Percentiles rank a stretch among this genome's conserved stretches.
These are phyloP conservation scores for Colletotrichum lindemuthianum DNA, from an alignment of 2,329 filamentous ascomycete genomes.

Conservation along the genomic window DNA sequence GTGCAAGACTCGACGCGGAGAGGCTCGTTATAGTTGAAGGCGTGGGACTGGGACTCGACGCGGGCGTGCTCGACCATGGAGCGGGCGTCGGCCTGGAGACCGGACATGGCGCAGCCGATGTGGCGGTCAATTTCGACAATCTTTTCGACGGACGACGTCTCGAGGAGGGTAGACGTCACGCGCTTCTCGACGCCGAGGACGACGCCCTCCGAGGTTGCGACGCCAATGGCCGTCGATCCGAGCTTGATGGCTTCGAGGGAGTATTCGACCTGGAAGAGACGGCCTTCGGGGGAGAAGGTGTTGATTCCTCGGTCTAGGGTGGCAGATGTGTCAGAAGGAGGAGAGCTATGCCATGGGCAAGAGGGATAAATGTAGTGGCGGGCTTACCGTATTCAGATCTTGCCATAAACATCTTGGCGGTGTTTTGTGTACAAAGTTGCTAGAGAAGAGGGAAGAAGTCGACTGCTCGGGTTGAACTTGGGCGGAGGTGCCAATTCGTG, in stretches of 20 bases:
- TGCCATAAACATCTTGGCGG: conserved; percentile 96
- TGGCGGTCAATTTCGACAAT: conserved; percentile 99
- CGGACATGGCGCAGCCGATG: conserved; percentile 98
- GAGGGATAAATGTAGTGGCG: conserved; percentile 24
- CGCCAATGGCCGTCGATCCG: conserved; percentile 96
- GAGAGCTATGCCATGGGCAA: conserved; percentile 28
- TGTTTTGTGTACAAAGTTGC: conserved; percentile 43
- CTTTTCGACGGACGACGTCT: conserved; percentile 98
- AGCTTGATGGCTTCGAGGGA: conserved; percentile 99
- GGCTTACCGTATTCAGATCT: conserved; percentile 98
- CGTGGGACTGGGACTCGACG: conserved; percentile 95
- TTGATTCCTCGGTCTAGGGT: conserved; percentile 34
- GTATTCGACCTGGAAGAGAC: conserved; percentile 99
- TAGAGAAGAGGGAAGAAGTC: conserved; percentile 6
- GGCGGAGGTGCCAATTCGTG: conserved; percentile 10
- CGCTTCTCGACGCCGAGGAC: conserved; percentile 99
- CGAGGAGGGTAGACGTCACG: conserved; percentile 95
- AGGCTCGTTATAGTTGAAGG: conserved; percentile 97
- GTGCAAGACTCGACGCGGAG: conserved; percentile 97
- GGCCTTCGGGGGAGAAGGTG: conserved; percentile 99
- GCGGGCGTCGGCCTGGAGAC: conserved; percentile 95
- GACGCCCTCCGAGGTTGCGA: conserved; percentile 93
- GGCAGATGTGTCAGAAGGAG: conserved; percentile 41
- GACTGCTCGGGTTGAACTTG: not conserved
- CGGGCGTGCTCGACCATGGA: conserved; percentile 98